Base-by-base conservation (phyloP, 2,329 filamentous ascomycete genomes). In the Sporothrix humicola region DNA sequence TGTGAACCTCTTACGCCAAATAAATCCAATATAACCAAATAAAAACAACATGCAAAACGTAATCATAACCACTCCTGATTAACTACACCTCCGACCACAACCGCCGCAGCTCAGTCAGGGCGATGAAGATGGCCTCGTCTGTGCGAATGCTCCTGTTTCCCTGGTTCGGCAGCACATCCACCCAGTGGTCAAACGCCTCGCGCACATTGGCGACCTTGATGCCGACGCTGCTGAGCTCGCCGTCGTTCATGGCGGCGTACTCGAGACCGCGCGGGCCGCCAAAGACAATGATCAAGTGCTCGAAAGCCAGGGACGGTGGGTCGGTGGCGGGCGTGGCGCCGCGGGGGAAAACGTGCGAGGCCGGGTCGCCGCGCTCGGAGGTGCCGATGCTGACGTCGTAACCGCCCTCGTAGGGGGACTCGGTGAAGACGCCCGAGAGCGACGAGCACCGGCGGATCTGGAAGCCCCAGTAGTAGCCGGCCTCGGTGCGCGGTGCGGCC, bases 391-490 rank as follows among this genome's bases (percentile, higher is more conserved):
- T 93, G 73, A 95, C 77, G 81, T 97, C 93, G 81, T 97, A 97
- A 13, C 94, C 94, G 63, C 88, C 89, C 73, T 92, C 89, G 79
- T 89, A 94, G 0, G 89, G 87, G 76, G 89, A 91, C 80, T 95
- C 93, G 3, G 93, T 94, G 78, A 95, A 94, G 8, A 97, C 89
- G 5, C 87, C 84, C 5, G 92, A 92, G 5, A 97, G 86, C 2
- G 88, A 91, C 4, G 82, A 78, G 50, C 90, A 90, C 75, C 87
- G 88, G 37, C 94, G 88, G 3, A 94, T 89, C 9, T 84, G 87
- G 81, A 92, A 97, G 63, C 94, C 94, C 93, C 94, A 97, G 82
- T 95, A 97, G 82, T 94, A 96, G 0, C 94, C 94, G 1, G 85
- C 88, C 76, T 94, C 89, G 71, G 92, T 91, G 73, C 93, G 87